A percentile compares a stretch with the other conserved stretches of the same genome.
Evolutionary conservation across 345 rosid genomes (phyloP).

Genomic region (Eucalyptus cloeziana): DNA sequence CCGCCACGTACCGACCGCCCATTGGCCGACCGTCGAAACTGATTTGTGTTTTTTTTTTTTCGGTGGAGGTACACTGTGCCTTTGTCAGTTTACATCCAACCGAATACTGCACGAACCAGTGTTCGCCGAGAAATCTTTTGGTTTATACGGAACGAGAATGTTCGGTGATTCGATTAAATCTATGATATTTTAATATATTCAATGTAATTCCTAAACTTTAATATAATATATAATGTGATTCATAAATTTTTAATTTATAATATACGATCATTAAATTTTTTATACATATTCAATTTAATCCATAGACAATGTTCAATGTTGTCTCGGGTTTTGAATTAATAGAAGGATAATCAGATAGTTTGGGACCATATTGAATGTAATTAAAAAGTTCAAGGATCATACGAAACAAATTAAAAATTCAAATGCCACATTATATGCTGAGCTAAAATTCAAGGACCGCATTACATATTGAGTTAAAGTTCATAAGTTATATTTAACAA

Average conservation of each 20-base stretch:
- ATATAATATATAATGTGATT: no score
- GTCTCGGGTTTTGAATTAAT: accelerated
- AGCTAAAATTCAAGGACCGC: accelerated
- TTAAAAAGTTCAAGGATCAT: accelerated
- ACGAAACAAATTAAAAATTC: no score
- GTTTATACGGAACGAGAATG: not conserved
- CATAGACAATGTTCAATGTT: accelerated
- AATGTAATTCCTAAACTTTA: no score
- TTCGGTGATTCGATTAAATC: not conserved
- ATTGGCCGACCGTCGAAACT: conserved; percentile 1
- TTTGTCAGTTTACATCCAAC: not conserved
- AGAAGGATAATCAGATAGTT: accelerated
- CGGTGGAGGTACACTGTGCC: not conserved
- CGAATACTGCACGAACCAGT: not conserved
- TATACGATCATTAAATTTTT: no score
- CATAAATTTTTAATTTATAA: no score
- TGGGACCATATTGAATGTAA: no score
- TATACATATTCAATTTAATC: no score
- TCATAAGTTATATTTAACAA: no score
- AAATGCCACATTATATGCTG: accelerated
- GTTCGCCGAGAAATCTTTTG: not conserved
- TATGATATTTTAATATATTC: accelerated
- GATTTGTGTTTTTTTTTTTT: not conserved
- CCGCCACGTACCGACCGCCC: conserved; percentile 19
- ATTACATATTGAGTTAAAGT: accelerated